Base-by-base conservation (phyloP, 1,284 basidiomycete species). In the Fomitopsis pinicola region DNA sequence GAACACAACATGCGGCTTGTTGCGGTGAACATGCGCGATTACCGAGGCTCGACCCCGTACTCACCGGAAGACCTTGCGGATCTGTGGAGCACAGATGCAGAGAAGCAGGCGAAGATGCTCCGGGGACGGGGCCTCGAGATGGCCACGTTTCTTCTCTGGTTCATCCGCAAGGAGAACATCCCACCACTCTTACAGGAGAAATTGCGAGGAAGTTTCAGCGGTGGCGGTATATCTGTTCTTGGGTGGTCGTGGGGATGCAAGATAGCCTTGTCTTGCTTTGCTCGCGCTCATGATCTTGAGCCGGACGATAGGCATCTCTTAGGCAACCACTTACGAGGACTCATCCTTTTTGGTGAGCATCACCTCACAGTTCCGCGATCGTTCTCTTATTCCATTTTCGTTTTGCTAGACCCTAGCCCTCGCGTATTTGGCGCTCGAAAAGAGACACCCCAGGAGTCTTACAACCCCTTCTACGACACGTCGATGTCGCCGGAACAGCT, bases 21-120 rank as follows among this genome's bases (percentile, higher is more conserved):
- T 28, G 57, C 69, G 4, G 55, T 74, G 33, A 76, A 74, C 42
- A 59, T 71, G 40, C 70, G 74, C 15, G 75, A 72, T 50, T 76
- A 76, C 45, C 68, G 68, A 7, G 71, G 70, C 4, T 73, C 72
- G 9, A 71, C 68, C 0, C 66, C 66, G 0, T 68, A 67, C 19
- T 66, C 68, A 0, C 42, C 52, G 15, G 63, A 65, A n/a, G 75
- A 75, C 38, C 63, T 74, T 30, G 60, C 66, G 8, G 62, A 59
- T 7, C 55, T 76, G 0, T 61, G 61, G 9, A 64, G 63, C 2
- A 33, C 63, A 8, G 57, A 63, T 30, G 19, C 48, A 1, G 68
- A 64, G 19, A 59, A 42, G 9, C 68, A 70, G 42, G 63, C 61
- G 0, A 42, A 42, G 10, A 63, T 63, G 14, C 54, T 73, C 9